Conservation (phyloP, 2,329 filamentous ascomycete species). For the Ceratocystis destructans region DNA sequence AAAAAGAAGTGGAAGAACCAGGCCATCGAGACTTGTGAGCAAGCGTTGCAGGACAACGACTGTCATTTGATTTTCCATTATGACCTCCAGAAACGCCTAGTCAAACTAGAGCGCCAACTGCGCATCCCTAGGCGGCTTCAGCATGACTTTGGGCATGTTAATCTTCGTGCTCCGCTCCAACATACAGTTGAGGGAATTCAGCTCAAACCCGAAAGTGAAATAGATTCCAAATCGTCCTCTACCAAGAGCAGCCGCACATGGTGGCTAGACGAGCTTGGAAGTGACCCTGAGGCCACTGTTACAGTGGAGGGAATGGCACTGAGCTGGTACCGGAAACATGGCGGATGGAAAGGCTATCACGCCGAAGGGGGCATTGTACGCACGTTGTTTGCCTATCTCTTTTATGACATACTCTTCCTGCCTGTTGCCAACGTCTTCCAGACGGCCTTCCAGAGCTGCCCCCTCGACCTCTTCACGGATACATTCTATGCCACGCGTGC, state of each 20-base stretch:
- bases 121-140: constrained; percentile 74
- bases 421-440: constrained; percentile 97
- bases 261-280: constrained; percentile 69
- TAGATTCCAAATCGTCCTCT: neutral
- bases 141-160: constrained; percentile 83
- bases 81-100: constrained; percentile 85
- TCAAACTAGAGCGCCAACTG: constrained; percentile 74
- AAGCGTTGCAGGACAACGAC: constrained; percentile 70
- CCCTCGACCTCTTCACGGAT: constrained; percentile 83
- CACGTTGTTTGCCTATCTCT: constrained; percentile 82
- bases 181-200: constrained; percentile 65
- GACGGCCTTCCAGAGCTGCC: constrained; percentile 86
- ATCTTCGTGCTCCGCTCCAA: constrained; percentile 60
- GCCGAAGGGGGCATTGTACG: constrained; percentile 80
- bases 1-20: constrained; percentile 73
- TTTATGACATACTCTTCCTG: constrained; percentile 83
- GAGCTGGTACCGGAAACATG: constrained; percentile 64
- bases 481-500: constrained; percentile 77
- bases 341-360: constrained; percentile 83
- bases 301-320: constrained; percentile 91
- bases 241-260: constrained; percentile 54
- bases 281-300: constrained; percentile 51
- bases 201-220: constrained; percentile 34
- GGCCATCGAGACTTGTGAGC: constrained; percentile 69
- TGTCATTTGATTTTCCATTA: constrained; percentile 91